A percentile compares a stretch with the other conserved stretches of the same genome.
Evolutionary conservation across 1,284 basidiomycete genomes (phyloP).

Genomic region (Vanrija sp.): DNA sequence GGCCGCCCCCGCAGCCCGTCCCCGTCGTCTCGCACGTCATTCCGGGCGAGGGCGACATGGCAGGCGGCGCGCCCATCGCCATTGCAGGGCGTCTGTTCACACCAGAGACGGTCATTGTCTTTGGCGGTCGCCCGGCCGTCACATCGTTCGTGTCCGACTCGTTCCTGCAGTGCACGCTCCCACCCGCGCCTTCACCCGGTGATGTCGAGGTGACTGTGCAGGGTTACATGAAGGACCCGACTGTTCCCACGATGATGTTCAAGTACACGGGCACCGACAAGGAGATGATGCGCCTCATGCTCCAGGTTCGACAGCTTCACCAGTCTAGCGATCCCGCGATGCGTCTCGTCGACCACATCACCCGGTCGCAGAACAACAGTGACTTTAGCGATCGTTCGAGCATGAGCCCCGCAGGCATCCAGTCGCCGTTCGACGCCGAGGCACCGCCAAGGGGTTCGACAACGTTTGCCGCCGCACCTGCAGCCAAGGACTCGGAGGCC

Average conservation of each 20-base stretch:
- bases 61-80: slow-evolving; percentile 92
- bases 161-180: slow-evolving; percentile 87
- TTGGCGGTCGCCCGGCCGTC: slow-evolving; percentile 77
- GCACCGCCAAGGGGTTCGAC: neutral
- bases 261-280: slow-evolving; percentile 38
- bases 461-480: slow-evolving; percentile 52
- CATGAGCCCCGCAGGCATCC: slow-evolving; percentile 21
- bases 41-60: slow-evolving; percentile 83
- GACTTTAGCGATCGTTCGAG: slow-evolving; percentile 32
- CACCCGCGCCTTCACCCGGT: slow-evolving; percentile 75
- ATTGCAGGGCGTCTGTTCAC: slow-evolving; percentile 83
- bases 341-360: slow-evolving; percentile 35
- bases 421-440: slow-evolving; percentile 18
- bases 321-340: slow-evolving; percentile 31
- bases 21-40: slow-evolving; percentile 61
- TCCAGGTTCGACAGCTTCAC: slow-evolving; percentile 37
- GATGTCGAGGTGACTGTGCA: slow-evolving; percentile 83
- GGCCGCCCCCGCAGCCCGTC: slow-evolving; percentile 12
- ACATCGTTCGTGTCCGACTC: slow-evolving; percentile 91
- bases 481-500: slow-evolving; percentile 24
- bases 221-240: slow-evolving; percentile 47
- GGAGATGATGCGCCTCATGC: slow-evolving; percentile 43
- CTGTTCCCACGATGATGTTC: slow-evolving; percentile 31
- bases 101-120: slow-evolving; percentile 63
- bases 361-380: slow-evolving; percentile 21